These are phyloP conservation scores for Populus hybrid DNA, from an alignment of 441 rosid genomes.

Conservation along the genomic window DNA sequence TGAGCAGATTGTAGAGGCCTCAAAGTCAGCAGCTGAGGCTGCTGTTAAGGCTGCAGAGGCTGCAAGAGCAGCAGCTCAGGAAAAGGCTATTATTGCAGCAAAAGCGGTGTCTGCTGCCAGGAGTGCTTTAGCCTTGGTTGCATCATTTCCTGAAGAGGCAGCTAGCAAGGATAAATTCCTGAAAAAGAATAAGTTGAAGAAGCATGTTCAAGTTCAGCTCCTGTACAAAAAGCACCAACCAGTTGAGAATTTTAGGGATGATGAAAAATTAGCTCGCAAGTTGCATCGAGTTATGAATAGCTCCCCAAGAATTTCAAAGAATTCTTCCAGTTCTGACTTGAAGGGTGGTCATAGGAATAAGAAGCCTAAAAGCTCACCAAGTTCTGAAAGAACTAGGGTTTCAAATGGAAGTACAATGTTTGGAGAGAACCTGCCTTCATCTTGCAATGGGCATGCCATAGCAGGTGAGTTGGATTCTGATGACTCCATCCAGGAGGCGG, in stretches of 20 bases:
- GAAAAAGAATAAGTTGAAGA: slow-evolving; percentile 74
- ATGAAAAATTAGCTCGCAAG: slow-evolving; percentile 67
- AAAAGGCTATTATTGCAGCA: slow-evolving; percentile 74
- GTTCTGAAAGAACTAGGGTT: slow-evolving; percentile 35
- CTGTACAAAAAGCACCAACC: slow-evolving; percentile 63
- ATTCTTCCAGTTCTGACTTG: slow-evolving; percentile 39
- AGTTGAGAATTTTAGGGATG: slow-evolving; percentile 36
- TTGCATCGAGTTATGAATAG: slow-evolving; percentile 70
- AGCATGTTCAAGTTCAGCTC: slow-evolving; percentile 74
- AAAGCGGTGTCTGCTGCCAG: slow-evolving; percentile 75
- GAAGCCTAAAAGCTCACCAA: slow-evolving; percentile 40
- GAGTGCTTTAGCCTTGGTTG: slow-evolving; percentile 67
- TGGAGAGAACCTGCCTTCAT: slow-evolving; percentile 33
- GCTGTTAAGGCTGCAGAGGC: slow-evolving; percentile 62
- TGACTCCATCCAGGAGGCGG: slow-evolving; percentile 39
- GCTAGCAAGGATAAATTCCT: slow-evolving; percentile 38
- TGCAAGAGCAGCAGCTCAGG: slow-evolving; percentile 78
- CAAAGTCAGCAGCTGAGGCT: slow-evolving; percentile 53
- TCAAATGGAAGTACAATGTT: slow-evolving; percentile 30
- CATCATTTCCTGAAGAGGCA: slow-evolving; percentile 55
- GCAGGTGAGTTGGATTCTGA: slow-evolving; percentile 59
- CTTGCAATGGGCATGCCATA: slow-evolving; percentile 40
- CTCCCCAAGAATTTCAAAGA: slow-evolving; percentile 73
- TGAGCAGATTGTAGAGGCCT: slow-evolving; percentile 61
- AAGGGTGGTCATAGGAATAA: slow-evolving; percentile 53